Conservation (phyloP, 768 basidiomycete genomes). For the Termitomyces eurrhizus region DNA sequence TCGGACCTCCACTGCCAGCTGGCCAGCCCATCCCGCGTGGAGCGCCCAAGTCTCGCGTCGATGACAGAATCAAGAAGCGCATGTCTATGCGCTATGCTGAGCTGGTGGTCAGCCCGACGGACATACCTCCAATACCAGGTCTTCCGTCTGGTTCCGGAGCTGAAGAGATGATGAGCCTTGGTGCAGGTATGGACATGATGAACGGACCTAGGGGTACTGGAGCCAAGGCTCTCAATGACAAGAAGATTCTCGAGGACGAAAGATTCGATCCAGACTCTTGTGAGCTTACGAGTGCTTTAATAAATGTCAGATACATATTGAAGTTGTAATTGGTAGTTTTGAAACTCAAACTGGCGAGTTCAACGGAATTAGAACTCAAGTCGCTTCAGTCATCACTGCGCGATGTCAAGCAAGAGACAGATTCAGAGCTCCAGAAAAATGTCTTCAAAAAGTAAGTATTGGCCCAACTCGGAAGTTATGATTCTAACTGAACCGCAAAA, state of each 20-base stretch:
- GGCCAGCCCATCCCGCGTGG: conserved; percentile 32
- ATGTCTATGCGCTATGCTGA: conserved; percentile 94
- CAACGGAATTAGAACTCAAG: conserved; percentile 77
- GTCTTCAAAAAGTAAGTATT: conserved; percentile 85
- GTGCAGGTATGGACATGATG: conserved; percentile 16
- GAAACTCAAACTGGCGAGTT: conserved; percentile 85
- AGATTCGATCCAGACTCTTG: conserved; percentile 88
- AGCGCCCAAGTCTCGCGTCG: conserved; percentile 51
- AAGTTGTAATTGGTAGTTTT: conserved; percentile 44
- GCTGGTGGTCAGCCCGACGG: conserved; percentile 64
- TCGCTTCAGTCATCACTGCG: conserved; percentile 74
- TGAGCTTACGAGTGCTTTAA: conserved; percentile 37
- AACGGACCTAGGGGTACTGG: conserved; percentile 44
- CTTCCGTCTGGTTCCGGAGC: conserved; percentile 44
- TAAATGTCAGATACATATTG: conserved; percentile 9
- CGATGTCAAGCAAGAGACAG: conserved; percentile 65
- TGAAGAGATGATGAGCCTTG: conserved; percentile 20
- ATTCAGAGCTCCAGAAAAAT: conserved; percentile 79
- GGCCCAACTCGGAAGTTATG: background rate
- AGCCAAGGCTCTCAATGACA: conserved; percentile 54
- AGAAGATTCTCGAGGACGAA: conserved; percentile 65
- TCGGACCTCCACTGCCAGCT: conserved; percentile 13
- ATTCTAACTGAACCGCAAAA: conserved; percentile 4
- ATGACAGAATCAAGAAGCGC: conserved; percentile 95
- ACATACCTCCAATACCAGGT: conserved; percentile 57